Base-by-base conservation (phyloP, 2,329 filamentous ascomycete species). In the Alternaria tenuissima region DNA sequence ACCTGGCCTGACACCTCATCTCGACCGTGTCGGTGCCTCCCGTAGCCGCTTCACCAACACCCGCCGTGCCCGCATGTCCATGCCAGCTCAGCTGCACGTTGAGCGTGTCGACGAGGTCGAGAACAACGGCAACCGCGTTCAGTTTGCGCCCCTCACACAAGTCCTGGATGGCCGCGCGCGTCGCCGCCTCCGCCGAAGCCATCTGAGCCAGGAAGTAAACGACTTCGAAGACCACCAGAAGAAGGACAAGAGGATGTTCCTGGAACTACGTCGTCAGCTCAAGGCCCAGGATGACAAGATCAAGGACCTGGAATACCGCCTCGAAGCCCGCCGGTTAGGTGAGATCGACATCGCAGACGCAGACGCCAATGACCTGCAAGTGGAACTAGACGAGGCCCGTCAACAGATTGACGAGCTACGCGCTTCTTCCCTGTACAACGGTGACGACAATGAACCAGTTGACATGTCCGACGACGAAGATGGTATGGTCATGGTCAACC, bases 201-300 rank as follows among this genome's bases (percentile, higher is more conserved):
- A 78, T 52, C 71, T 79, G 7, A 79, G 78, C 65, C 78, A 81
- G 59, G 77, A 80, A 65, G 74, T 80, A 49, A 80, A 77, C 56
- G 68, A 69, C 30, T 74, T 79, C 51, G 76, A 79, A 24, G 72
- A 77, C 48, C 72, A 79, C 61, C 69, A 75, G 63, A 76, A 74
- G 66, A 67, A 77, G 51, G 75, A 78, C 57, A 72, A 69, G 61
- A 78, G 75, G 70, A 74, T 76, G 61, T 65, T 79, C n/a, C 56
- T 76, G 14, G 71, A 77, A 43, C 69, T 81, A 3, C 75, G 72
- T 43, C 65, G 70, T 30, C 75, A 81, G 66, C 73, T 81, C 36
- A 61, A 64, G 6, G 72, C 75, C 38, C 78, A 75, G 55, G 76
- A 82, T 41, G 66, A 77, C 14, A 69, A 74, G 26, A 74, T 76